phyloP scores from a whole-genome alignment of 257 asterid species.

The Cinchona pubescens region DNA sequence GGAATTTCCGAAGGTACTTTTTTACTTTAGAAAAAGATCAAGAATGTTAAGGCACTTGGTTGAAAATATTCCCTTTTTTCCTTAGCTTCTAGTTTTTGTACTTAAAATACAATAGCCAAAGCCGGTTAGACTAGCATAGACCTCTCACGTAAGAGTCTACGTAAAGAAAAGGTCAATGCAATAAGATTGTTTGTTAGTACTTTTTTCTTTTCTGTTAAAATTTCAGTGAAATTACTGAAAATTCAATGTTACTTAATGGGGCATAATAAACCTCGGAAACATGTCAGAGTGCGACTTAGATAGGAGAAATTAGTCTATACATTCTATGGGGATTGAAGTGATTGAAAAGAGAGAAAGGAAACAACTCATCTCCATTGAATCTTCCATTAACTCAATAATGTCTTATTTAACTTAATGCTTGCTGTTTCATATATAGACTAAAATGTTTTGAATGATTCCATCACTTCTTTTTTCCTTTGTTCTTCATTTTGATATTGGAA shows the following conservation, averaged over 20 bases:
- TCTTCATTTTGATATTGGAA: not conserved
- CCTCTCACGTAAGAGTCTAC: too few relatives aligned
- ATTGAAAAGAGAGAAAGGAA: not conserved
- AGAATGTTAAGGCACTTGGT: too few relatives aligned
- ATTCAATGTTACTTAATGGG: not conserved
- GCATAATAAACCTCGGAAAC: not conserved
- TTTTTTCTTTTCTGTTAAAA: not conserved
- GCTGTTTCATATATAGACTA: not conserved
- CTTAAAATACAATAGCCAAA: too few relatives aligned
- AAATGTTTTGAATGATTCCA: not conserved
- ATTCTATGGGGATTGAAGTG: not conserved
- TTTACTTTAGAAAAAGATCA: too few relatives aligned
- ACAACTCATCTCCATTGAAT: not conserved
- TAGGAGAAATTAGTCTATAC: not conserved
- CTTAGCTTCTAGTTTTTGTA: conserved; percentile 30
- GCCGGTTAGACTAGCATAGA: too few relatives aligned
- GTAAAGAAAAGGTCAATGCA: conserved; percentile 33
- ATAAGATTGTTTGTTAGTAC: not conserved
- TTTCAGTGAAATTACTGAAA: not conserved
- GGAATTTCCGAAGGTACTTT: too few relatives aligned
- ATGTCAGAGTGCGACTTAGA: not conserved
- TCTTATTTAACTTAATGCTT: not conserved
- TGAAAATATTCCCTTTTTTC: too few relatives aligned
- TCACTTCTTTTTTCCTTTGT: not conserved
- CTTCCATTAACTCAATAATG: not conserved